Conservation (phyloP, 2,329 filamentous ascomycete genomes). For the Paraphaeosphaeria minitans region DNA sequence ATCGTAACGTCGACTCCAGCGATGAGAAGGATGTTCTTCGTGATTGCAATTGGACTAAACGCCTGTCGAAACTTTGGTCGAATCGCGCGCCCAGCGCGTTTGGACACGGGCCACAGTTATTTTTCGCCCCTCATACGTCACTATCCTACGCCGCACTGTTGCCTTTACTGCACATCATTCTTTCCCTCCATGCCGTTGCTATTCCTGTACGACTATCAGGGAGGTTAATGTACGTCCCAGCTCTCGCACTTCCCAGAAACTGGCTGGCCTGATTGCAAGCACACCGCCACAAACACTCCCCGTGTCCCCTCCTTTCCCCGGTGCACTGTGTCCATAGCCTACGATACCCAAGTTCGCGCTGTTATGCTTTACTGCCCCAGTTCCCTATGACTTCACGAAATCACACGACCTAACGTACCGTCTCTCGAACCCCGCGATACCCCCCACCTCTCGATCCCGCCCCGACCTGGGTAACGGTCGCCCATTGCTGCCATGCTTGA, state of each 20-base stretch:
- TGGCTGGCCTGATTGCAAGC: conserved; percentile 16
- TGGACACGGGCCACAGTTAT: conserved; percentile 22
- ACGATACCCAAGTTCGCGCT: conserved; percentile 31
- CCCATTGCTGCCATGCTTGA: conserved; percentile 79
- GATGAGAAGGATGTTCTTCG: neutral
- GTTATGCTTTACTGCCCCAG: conserved; percentile 21
- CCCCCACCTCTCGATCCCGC: conserved; percentile 19
- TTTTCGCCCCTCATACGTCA: conserved; percentile 38
- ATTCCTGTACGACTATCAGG: conserved; percentile 20
- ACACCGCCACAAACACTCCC: conserved; percentile 24
- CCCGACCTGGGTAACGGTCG: conserved; percentile 77
- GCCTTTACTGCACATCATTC: conserved; percentile 29
- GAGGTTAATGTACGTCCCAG: conserved; percentile 14
- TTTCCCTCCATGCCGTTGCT: conserved; percentile 26
- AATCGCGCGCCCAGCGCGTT: conserved; percentile 30
- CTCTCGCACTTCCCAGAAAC: neutral
- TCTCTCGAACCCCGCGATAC: conserved; percentile 27
- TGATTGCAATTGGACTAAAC: conserved; percentile 14
- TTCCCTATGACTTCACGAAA: conserved; percentile 42
- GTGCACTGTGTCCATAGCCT: conserved; percentile 28
- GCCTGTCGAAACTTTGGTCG: conserved; percentile 21
- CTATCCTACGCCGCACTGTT: conserved; percentile 21
- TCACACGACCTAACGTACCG: conserved; percentile 35
- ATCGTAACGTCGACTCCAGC: neutral
- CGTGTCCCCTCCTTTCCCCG: conserved; percentile 8